Base-by-base conservation (phyloP, 2,329 filamentous ascomycete species). In the Myriosclerotinia scirpicola region DNA sequence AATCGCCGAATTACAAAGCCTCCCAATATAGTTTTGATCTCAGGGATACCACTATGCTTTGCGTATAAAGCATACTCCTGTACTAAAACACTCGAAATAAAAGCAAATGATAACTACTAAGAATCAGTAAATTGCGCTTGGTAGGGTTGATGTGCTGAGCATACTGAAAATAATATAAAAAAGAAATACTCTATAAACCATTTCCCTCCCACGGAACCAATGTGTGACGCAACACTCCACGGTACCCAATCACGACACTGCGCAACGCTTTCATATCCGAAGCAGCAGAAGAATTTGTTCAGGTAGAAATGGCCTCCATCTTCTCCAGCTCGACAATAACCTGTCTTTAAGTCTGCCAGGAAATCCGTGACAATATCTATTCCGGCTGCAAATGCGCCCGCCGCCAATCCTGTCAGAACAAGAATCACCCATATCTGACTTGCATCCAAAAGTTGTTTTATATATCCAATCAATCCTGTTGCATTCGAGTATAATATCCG, bases 1-100 rank as follows among this genome's bases (percentile, higher is more conserved):
- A 98, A 96, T 67, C 89, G 86, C 68, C 89, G 85, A 69, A 99
- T 97, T 42, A 99, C 89, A 77, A 97, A 97, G 7, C 94, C 94
- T 52, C 94, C 94, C 64, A 99, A 81, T 11, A 99, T 87, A 3
- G 93, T 97, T 82, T 99, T 99, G 79, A 99, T 96, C 81, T 99
- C 94, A 7, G 94, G 93, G 72, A 99, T 97, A 79, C 94, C 94
- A 76, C 92, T 97, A 75, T 98, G 94, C 76, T 91, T 94, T 58
- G 94, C 94, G 78, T 97, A 92, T 6, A 90, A 83, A 34, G 92
- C 92, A 78, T 93, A 98, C 73, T 90, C 87, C 73, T 90, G 87
- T 17, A 98, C 93, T 64, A 98, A 80, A 64, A 93, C 76, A 64
- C 90, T 91, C 12, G 95, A 92, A 67, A 84, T 86, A 48, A 87